These are phyloP conservation scores for Lasiodiplodia sp. DNA, from an alignment of 2,329 filamentous ascomycete genomes.

Conservation along the genomic window DNA sequence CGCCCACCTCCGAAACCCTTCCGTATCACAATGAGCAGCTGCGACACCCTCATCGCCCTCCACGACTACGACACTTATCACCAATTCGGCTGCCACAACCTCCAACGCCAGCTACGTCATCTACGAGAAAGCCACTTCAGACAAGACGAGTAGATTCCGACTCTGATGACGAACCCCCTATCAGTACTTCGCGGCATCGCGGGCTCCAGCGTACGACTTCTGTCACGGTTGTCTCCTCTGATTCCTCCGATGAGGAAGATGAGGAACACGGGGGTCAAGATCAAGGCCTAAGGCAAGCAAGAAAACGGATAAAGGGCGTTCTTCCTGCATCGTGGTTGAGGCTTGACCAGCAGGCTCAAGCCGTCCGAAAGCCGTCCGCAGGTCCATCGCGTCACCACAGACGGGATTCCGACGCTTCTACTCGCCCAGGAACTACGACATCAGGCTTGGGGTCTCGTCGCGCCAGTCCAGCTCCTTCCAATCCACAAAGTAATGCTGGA, in stretches of 20 bases:
- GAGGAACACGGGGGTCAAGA: constrained; percentile 41
- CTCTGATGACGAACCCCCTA: constrained; percentile 26
- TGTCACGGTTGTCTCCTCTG: constrained; percentile 19
- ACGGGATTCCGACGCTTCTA: not conserved
- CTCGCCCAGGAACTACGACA: not conserved
- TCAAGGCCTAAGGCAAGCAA: constrained; percentile 43
- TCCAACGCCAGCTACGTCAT: constrained; percentile 32
- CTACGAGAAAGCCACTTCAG: constrained; percentile 14
- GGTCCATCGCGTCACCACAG: not conserved
- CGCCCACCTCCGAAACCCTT: constrained; percentile 47
- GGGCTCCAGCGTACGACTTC: constrained; percentile 3
- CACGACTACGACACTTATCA: constrained; percentile 25
- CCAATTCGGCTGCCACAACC: constrained; percentile 17
- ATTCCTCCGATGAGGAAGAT: constrained; percentile 33
- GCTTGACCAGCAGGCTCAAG: constrained; percentile 51
- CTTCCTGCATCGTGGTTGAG: constrained; percentile 59
- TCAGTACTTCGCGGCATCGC: constrained; percentile 10
- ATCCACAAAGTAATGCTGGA: constrained; percentile 25
- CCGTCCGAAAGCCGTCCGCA: not conserved
- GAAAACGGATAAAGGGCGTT: constrained; percentile 56
- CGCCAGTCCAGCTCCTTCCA: not conserved
- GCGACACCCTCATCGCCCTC: constrained; percentile 13
- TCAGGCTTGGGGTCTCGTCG: not conserved
- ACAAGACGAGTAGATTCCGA: not conserved
- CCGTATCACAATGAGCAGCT: not conserved